phyloP scores from a whole-genome alignment of 257 asterid species.

The Nyctanthes arbortristis region DNA sequence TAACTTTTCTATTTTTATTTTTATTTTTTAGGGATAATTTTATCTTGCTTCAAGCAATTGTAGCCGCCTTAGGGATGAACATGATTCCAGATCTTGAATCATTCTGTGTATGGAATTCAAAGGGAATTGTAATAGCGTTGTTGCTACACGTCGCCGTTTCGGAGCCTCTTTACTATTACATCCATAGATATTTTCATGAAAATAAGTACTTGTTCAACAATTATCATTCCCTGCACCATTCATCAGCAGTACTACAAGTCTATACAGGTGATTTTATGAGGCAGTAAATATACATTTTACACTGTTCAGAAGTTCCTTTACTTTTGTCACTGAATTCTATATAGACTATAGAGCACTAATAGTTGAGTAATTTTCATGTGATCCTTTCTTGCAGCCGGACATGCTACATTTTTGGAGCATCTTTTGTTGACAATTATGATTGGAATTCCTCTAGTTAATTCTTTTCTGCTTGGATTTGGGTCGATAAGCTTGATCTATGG shows the following conservation, averaged over 20 bases:
- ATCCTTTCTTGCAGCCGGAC: constrained; percentile 64
- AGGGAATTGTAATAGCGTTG: constrained; percentile 48
- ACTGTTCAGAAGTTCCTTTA: background rate
- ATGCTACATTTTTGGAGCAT: constrained; percentile 73
- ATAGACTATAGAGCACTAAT: too few relatives aligned
- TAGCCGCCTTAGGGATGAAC: constrained; percentile 46
- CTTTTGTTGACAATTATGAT: constrained; percentile 53
- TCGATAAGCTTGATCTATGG: constrained; percentile 63
- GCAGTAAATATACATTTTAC: background rate
- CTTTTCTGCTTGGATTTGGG: constrained; percentile 60
- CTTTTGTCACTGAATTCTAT: background rate
- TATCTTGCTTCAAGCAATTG: constrained; percentile 66
- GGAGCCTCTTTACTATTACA: constrained; percentile 73
- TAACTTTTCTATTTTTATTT: background rate
- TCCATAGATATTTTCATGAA: constrained; percentile 72
- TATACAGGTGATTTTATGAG: constrained; percentile 54
- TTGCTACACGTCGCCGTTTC: constrained; percentile 60
- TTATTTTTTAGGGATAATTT: constrained; percentile 75
- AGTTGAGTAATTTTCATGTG: background rate
- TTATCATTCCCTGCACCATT: constrained; percentile 82
- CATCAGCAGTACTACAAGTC: constrained; percentile 77
- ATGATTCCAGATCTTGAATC: constrained; percentile 37
- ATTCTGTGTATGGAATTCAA: constrained; percentile 55
- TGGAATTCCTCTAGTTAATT: constrained; percentile 67
- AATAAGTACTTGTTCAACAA: constrained; percentile 43